A percentile compares a stretch with the other conserved stretches of the same genome.
phyloP scores from a whole-genome alignment of 2,329 filamentous ascomycete species.

The Verticillium alfalfae region DNA sequence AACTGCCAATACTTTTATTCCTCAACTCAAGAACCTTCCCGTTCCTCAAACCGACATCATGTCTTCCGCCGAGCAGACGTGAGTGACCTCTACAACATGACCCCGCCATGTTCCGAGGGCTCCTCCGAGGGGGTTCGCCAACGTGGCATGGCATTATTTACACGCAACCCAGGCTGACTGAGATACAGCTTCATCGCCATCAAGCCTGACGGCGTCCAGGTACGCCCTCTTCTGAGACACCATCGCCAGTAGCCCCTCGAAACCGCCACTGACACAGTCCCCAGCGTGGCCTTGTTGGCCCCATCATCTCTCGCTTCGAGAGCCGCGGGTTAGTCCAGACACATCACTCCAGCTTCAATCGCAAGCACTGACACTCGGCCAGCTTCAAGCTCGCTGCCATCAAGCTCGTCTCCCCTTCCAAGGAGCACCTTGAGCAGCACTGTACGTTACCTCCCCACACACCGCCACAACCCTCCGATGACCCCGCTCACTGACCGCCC shows the following conservation, averaged over 20 bases:
- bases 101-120: background rate
- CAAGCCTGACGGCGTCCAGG: conserved; percentile 99
- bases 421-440: conserved; percentile 98
- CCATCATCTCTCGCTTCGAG: conserved; percentile 98
- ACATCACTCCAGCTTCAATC: background rate
- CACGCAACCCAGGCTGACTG: conserved; percentile 3
- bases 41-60: background rate
- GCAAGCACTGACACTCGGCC: conserved; percentile 9
- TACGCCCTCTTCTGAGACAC: conserved; percentile 35
- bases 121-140: background rate
- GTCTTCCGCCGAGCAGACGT: conserved; percentile 72
- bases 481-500: conserved; percentile 19
- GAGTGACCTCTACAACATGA: conserved; percentile 31
- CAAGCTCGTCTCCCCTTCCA: conserved; percentile 84
- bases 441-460: conserved; percentile 44
- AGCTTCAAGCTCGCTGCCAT: conserved; percentile 98
- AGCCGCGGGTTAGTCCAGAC: conserved; percentile 66
- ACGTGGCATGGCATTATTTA: background rate
- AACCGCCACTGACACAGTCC: conserved; percentile 3
- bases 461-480: background rate
- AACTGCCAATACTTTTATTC: background rate
- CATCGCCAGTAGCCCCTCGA: background rate
- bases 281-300: conserved; percentile 93
- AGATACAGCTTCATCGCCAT: conserved; percentile 90
- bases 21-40: background rate